Conservation (phyloP, 371 early-diverging fungal species). For the Actinomortierella ambigua region DNA sequence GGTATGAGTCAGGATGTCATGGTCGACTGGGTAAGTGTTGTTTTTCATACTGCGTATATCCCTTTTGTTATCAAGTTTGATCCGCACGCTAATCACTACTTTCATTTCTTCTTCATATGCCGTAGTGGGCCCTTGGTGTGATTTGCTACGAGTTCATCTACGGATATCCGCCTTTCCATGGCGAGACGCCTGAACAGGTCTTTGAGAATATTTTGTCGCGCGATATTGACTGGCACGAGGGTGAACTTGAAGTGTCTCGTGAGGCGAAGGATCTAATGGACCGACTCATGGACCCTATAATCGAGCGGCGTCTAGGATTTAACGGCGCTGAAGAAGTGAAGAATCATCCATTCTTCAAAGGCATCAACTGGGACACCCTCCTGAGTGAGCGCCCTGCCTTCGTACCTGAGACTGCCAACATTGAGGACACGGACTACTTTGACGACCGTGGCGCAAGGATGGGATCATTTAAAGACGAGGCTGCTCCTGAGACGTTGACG, state of each 20-base stretch:
- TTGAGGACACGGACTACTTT: constrained; percentile 94
- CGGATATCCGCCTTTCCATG: constrained; percentile 90
- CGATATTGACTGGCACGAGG: constrained; percentile 76
- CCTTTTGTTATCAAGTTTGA: not conserved
- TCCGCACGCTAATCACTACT: not conserved
- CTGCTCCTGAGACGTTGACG: constrained; percentile 25
- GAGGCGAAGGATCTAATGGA: constrained; percentile 92
- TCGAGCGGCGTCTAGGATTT: constrained; percentile 75
- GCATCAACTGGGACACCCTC: constrained; percentile 74
- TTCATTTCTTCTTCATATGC: constrained; percentile 2
- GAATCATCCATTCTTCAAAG: constrained; percentile 68
- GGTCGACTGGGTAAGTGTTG: constrained; percentile 85
- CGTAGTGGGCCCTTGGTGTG: constrained; percentile 89
- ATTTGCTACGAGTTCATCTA: constrained; percentile 91
- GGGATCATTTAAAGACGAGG: constrained; percentile 48
- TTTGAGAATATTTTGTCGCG: constrained; percentile 86
- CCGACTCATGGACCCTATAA: constrained; percentile 75
- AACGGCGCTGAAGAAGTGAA: constrained; percentile 72
- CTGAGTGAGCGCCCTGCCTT: constrained; percentile 76
- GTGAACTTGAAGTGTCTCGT: constrained; percentile 69
- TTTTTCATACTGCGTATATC: not conserved
- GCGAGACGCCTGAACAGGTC: constrained; percentile 80
- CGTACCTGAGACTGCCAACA: constrained; percentile 77
- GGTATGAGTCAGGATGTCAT: constrained; percentile 85
- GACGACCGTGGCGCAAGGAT: constrained; percentile 83